Percentiles rank a stretch among this genome's conserved stretches.
phyloP scores from a whole-genome alignment of 306 rosid species.

The Vicia faba region DNA sequence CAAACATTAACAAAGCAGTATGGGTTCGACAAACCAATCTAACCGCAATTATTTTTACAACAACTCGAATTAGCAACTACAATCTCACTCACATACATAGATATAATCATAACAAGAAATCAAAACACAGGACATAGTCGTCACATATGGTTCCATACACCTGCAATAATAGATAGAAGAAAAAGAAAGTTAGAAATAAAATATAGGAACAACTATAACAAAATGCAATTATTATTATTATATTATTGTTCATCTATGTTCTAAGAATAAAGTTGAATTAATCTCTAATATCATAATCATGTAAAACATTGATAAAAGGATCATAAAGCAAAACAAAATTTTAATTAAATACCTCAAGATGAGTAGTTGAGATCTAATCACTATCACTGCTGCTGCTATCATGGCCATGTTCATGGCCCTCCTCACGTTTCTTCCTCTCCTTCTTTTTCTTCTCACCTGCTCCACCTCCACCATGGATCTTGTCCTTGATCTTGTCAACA shows the following conservation, averaged over 20 bases:
- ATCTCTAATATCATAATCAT: too few relatives aligned
- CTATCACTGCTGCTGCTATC: slow-evolving; percentile 69
- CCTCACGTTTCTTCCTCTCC: slow-evolving; percentile 35
- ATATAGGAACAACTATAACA: too few relatives aligned
- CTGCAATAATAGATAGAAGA: neutral
- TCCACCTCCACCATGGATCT: slow-evolving; percentile 49
- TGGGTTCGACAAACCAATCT: slow-evolving; percentile 3
- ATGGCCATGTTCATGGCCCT: slow-evolving; percentile 5
- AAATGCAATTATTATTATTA: neutral
- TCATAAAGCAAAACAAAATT: neutral
- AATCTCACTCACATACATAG: neutral
- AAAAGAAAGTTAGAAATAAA: too few relatives aligned
- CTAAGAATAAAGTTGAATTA: too few relatives aligned
- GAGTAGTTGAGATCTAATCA: slow-evolving; percentile 48
- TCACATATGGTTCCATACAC: slow-evolving; percentile 8
- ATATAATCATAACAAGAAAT: neutral
- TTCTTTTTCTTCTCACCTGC: slow-evolving; percentile 32
- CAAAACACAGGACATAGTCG: neutral
- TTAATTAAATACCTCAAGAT: slow-evolving; percentile 23
- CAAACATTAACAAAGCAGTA: slow-evolving; percentile 6
- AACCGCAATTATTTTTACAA: slow-evolving; percentile 15
- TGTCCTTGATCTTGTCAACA: slow-evolving; percentile 58
- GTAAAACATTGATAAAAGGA: neutral
- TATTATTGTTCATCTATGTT: too few relatives aligned
- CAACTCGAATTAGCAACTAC: neutral